These are phyloP conservation scores for Amanita muscaria DNA, from an alignment of 768 basidiomycete genomes.

Conservation along the genomic window DNA sequence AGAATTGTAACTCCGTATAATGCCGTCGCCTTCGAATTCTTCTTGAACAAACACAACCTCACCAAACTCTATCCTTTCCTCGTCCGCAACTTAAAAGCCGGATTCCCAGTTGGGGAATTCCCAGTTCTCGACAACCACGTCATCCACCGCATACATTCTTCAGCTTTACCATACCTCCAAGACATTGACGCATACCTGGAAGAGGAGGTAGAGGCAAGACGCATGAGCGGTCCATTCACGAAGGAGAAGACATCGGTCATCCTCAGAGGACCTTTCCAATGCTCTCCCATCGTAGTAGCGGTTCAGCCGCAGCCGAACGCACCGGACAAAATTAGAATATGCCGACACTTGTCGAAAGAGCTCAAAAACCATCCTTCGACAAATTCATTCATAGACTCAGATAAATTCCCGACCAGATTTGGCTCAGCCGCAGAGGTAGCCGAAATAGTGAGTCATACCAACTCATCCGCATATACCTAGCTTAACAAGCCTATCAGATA, in stretches of 20 bases:
- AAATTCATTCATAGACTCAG: constrained; percentile 18
- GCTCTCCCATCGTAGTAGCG: too few relatives aligned
- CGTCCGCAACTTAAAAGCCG: constrained; percentile 18
- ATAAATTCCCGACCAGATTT: constrained; percentile 20
- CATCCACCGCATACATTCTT: constrained; percentile 16
- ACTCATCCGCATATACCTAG: too few relatives aligned
- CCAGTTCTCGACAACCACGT: constrained; percentile 13
- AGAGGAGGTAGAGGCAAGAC: constrained; percentile 12
- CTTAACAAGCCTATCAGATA: too few relatives aligned
- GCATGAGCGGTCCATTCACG: constrained; percentile 22
- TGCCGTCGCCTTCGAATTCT: constrained; percentile 16
- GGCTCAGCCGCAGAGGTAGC: constrained; percentile 18
- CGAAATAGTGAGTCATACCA: too few relatives aligned
- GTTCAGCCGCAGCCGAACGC: constrained; percentile 19
- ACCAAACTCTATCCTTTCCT: constrained; percentile 20
- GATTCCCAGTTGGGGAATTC: constrained; percentile 27
- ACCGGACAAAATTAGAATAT: constrained; percentile 19
- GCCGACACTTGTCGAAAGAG: constrained; percentile 21
- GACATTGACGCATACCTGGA: constrained; percentile 14
- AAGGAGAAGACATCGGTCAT: constrained; percentile 11
- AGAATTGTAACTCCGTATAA: constrained; percentile 24
- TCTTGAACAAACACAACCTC: constrained; percentile 18
- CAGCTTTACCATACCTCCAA: constrained; percentile 3
- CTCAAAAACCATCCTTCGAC: constrained; percentile 9
- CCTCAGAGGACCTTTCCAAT: constrained; percentile 21